phyloP scores from a whole-genome alignment of 768 basidiomycete genomes.

The Ephemerocybe angulata region DNA sequence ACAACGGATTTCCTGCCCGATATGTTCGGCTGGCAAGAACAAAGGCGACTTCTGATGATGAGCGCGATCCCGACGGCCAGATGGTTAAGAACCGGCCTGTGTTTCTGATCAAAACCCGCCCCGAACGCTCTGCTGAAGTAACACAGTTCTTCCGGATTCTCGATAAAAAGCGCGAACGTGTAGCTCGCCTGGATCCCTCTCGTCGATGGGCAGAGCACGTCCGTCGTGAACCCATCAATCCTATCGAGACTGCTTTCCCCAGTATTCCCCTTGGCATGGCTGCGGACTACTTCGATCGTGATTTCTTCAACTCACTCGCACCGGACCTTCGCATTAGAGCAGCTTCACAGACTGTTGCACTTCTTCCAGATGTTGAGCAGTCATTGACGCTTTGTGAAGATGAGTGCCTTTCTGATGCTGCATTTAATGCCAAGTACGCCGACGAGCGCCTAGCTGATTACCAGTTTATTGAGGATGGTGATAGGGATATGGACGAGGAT shows the following conservation, averaged over 20 bases:
- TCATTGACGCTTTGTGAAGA: not conserved
- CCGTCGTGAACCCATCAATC: not conserved
- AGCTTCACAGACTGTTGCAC: not conserved
- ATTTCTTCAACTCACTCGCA: slow-evolving; percentile 10
- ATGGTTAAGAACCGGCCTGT: not conserved
- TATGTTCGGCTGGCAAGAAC: slow-evolving; percentile 5
- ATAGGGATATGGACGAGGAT: not conserved
- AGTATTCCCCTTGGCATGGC: slow-evolving; percentile 11
- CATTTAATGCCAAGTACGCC: not conserved
- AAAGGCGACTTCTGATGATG: slow-evolving; percentile 18
- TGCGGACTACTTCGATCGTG: slow-evolving; percentile 13
- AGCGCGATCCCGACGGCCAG: slow-evolving; percentile 11
- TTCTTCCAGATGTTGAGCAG: not conserved
- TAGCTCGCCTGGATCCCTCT: not conserved
- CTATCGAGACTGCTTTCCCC: not conserved
- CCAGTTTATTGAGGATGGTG: not conserved
- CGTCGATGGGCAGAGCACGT: not conserved
- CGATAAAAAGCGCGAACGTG: not conserved
- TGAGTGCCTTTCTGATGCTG: not conserved
- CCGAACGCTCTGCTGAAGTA: slow-evolving; percentile 3
- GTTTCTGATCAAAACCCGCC: slow-evolving; percentile 7
- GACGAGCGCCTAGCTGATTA: not conserved
- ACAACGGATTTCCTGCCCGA: slow-evolving; percentile 1
- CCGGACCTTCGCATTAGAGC: not conserved
- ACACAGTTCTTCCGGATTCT: slow-evolving; percentile 5